Evolutionary conservation across 2,329 filamentous ascomycete species (phyloP).

Genomic region (Penicillium sp.): DNA sequence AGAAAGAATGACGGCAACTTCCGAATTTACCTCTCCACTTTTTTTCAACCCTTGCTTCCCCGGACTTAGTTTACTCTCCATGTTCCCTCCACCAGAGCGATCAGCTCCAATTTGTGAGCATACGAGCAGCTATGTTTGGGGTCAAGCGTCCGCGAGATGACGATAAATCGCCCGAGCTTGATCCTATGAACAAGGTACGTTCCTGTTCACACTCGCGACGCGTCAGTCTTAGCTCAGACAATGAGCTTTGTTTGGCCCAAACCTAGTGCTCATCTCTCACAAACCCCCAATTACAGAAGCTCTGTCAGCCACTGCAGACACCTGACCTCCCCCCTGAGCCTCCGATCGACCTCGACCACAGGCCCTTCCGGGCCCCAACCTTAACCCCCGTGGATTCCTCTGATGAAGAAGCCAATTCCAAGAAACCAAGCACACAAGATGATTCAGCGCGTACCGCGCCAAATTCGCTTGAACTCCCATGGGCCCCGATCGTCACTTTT

Average conservation of each 20-base stretch:
- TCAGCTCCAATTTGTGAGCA: background rate
- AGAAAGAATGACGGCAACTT: conserved; percentile 5
- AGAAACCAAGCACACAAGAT: conserved; percentile 16
- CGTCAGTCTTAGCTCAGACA: background rate
- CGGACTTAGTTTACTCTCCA: background rate
- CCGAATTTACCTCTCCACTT: conserved; percentile 8
- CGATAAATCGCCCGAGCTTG: background rate
- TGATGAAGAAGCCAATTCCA: conserved; percentile 31
- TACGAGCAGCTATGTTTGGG: background rate
- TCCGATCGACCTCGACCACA: conserved; percentile 15
- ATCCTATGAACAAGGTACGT: background rate
- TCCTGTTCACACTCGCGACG: background rate
- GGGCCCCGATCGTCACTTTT: background rate
- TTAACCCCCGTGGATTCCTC: conserved; percentile 40
- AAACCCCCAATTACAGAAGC: conserved; percentile 25
- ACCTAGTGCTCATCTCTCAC: background rate
- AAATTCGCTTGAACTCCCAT: background rate
- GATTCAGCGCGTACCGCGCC: background rate
- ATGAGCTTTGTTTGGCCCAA: background rate
- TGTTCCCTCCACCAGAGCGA: background rate
- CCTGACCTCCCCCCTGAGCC: conserved; percentile 26
- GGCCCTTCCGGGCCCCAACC: conserved; percentile 22
- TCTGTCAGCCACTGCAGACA: conserved; percentile 19
- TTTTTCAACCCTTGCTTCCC: conserved; percentile 5
- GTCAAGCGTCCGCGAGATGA: conserved; percentile 4